Percentiles rank a stretch among this genome's conserved stretches.
Evolutionary conservation across 805 yeast species (phyloP).

Genomic region (Debaryomyces prosopidis): DNA sequence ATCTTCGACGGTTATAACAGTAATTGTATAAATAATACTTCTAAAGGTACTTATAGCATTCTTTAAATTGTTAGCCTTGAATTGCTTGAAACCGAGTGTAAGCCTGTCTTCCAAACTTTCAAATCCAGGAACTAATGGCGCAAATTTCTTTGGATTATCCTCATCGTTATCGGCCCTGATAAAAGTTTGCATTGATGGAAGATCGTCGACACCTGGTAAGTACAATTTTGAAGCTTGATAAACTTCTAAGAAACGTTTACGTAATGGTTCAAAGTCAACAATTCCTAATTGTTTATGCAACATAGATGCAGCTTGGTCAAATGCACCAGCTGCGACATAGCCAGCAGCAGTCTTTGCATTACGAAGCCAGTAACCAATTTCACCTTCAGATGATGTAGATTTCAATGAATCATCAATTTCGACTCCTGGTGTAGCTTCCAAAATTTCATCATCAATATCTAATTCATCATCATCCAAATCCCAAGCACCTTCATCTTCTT

Average conservation of each 20-base stretch:
- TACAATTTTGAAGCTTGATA: conserved; percentile 78
- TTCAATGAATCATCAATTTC: conserved; percentile 14
- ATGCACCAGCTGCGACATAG: conserved; percentile 93
- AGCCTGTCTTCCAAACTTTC: conserved; percentile 62
- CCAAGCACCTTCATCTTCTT: conserved; percentile 70
- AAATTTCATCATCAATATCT: conserved; percentile 56
- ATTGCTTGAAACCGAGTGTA: conserved; percentile 75
- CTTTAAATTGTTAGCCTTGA: conserved; percentile 80
- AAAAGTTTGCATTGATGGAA: conserved; percentile 68
- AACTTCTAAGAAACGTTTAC: conserved; percentile 78
- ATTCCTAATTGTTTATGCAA: conserved; percentile 88
- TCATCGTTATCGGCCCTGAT: conserved; percentile 66
- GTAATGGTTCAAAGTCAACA: conserved; percentile 82
- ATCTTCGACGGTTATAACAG: conserved; percentile 67
- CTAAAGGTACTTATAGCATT: conserved; percentile 82
- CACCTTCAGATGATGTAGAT: conserved; percentile 49
- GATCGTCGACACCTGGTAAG: conserved; percentile 70
- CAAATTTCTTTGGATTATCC: conserved; percentile 44
- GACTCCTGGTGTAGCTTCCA: conserved; percentile 24
- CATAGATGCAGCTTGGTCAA: conserved; percentile 93
- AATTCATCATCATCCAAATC: conserved; percentile 79
- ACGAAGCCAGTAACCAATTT: conserved; percentile 79
- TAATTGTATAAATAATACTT: conserved; percentile 70
- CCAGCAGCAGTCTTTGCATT: conserved; percentile 89
- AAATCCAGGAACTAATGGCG: conserved; percentile 75